Evolutionary conservation across 148 eudicot genomes (phyloP), one percentile per base, ranked within the genome.

Genomic region (Diospyros lotus): DNA sequence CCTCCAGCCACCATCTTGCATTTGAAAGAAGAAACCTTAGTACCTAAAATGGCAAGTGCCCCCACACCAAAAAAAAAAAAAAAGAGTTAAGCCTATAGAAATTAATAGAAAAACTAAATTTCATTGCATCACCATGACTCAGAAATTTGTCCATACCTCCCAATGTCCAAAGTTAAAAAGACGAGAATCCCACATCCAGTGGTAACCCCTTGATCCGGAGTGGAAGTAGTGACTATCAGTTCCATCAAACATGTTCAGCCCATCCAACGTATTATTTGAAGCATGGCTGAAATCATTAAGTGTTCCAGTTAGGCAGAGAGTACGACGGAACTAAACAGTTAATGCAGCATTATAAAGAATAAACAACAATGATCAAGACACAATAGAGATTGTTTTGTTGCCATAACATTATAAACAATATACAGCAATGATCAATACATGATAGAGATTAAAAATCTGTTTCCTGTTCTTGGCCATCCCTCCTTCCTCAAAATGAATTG

Each of bases 1-100:
- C 99, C 78, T 93, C 99, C 72, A 96, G 88, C 99, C 99, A 96
- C 99, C 99, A 96, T 91, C 99, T 91, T 73, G 98, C 98, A 82
- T 93, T 96, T 78, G 98, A 96, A 52, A 96, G 90, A 80, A 93
- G 97, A 88, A 51, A 96, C 83, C 99, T 84, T 52, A 91, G 82
- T 51, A 96, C 99, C 99, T 96, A 86, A 55, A 73, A 53, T 54
- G 72, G 41, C 48, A 48, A 75, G 55, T 45, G 28, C 61, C 66
- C 14, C 14, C 15, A 14, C 39, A n/a, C 40, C 7, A 9, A 9
- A 9, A 44, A n/a, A 38, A 42, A 61, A 38, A 42, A 8, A 53
- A 41, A 9, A 9, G 45, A 28, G 28, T 28, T 28, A 28, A 28
- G 28, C 28, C 28, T 28, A 28, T 28, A 28, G 28, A 28, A 28